Percentiles rank a stretch among this genome's conserved stretches.
Evolutionary conservation across 768 basidiomycete species (phyloP).

Genomic region (Mycena sanguinolenta): DNA sequence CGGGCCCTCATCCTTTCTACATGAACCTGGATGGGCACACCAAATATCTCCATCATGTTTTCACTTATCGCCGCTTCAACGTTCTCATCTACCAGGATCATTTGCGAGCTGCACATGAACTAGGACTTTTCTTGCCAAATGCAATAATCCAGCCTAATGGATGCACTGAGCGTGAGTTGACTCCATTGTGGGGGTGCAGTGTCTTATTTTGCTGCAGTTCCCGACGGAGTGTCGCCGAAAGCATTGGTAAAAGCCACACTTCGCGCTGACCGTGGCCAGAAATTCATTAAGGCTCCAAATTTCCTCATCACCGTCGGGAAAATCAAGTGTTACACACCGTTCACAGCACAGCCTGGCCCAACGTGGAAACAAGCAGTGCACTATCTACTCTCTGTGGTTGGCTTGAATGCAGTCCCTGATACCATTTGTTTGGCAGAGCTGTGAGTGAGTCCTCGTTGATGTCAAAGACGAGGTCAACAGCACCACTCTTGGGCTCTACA

Average conservation of each 20-base stretch:
- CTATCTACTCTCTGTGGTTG: too few relatives aligned
- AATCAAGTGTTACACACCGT: background rate
- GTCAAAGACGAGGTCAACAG: slow-evolving; percentile 1
- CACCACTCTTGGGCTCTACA: slow-evolving; percentile 5
- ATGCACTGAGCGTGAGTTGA: background rate
- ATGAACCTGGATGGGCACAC: background rate
- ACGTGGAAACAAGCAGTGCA: background rate
- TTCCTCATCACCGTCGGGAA: background rate
- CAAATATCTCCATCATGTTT: background rate
- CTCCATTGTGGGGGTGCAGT: background rate
- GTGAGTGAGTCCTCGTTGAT: background rate
- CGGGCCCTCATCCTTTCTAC: background rate
- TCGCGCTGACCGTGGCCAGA: background rate
- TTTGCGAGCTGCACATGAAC: background rate
- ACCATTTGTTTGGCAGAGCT: background rate
- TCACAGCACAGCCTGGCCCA: background rate
- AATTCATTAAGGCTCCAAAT: background rate
- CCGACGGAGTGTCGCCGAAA: too few relatives aligned
- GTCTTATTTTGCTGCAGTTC: too few relatives aligned
- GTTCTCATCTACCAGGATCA: background rate
- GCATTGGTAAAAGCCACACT: background rate
- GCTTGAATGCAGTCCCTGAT: too few relatives aligned
- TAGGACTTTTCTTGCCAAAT: background rate
- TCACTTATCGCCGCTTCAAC: background rate
- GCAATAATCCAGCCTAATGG: slow-evolving; percentile 2